Evolutionary conservation across 805 yeast species (phyloP), one percentile per base, ranked within the genome.

Genomic region (Saturnispora ahearnii): DNA sequence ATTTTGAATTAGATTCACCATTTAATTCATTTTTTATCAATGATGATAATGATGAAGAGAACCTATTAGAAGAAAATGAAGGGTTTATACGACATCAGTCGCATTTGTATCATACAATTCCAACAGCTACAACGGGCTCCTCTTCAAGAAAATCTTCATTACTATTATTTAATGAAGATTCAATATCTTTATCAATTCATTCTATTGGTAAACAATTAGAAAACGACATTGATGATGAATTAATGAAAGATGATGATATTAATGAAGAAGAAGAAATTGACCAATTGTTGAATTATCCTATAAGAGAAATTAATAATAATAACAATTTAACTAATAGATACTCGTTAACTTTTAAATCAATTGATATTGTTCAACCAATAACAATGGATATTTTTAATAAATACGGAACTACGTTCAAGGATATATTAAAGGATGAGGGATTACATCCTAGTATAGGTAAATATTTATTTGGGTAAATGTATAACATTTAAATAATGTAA

Each of bases 341-440:
- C 32, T 54, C 57, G 2, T 22, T 61, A 26, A 57, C 61, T 6
- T 61, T 61, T 48, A 61, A 59, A 51, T 54, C 59, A 33, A 57
- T 59, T 46, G 62, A 61, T 48, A 33, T 44, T 37, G 37, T 42
- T 31, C 36, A 41, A 15, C 56, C 56, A 11, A 24, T 49, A 13
- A 29, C 49, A 9, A 22, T 40, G 1, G 50, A 51, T 18, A 5
- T 34, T 11, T 33, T 51, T 15, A 32, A 51, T 30, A 49, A 47
- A 32, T 53, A 46, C 30, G 49, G 50, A 36, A 18, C 26, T 13
- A 26, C 45, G 11, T 13, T 53, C 4, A 51, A 45, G 30, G 24
- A 28, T 21, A 41, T 47, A 28, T 15, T 47, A 21, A 32, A 44
- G 15, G 30, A 31, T 22, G 31, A 32, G 18, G 28, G 22, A 28